Conservation (phyloP, 805 yeast genomes). For the Candida cerambycidarum region DNA sequence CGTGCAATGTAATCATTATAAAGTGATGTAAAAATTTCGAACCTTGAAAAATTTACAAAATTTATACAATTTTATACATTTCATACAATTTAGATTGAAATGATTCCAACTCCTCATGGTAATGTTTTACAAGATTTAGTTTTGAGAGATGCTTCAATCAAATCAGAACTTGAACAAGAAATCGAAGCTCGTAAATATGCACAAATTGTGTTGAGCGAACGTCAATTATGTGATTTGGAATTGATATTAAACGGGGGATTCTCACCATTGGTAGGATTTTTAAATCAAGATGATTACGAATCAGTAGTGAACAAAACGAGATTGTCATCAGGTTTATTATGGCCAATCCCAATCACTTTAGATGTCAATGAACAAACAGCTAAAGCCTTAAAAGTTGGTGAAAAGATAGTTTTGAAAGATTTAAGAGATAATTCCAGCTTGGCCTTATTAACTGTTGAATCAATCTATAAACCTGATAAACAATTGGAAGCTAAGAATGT, state of each 20-base stretch:
- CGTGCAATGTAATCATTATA: conserved; percentile 15
- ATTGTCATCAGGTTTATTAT: conserved; percentile 70
- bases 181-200: conserved; percentile 43
- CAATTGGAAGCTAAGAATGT: conserved; percentile 76
- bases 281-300: conserved; percentile 65
- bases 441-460: conserved; percentile 78
- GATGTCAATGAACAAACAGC: conserved; percentile 62
- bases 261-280: conserved; percentile 74
- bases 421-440: conserved; percentile 76
- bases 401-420: conserved; percentile 72
- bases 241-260: conserved; percentile 91
- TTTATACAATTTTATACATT: neutral
- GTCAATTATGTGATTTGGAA: conserved; percentile 93
- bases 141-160: conserved; percentile 71
- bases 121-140: conserved; percentile 84
- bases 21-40: conserved; percentile 5
- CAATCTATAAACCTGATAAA: conserved; percentile 82
- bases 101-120: conserved; percentile 77
- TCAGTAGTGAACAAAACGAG: conserved; percentile 70
- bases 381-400: conserved; percentile 46
- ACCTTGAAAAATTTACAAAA: neutral
- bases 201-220: conserved; percentile 62
- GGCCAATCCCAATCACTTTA: conserved; percentile 91
- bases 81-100: neutral
- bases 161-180: conserved; percentile 56